A percentile compares a stretch with the other conserved stretches of the same genome.
These are phyloP conservation scores for Sugiyamaella paludigena DNA, from an alignment of 1,139 yeast species.

Conservation along the genomic window DNA sequence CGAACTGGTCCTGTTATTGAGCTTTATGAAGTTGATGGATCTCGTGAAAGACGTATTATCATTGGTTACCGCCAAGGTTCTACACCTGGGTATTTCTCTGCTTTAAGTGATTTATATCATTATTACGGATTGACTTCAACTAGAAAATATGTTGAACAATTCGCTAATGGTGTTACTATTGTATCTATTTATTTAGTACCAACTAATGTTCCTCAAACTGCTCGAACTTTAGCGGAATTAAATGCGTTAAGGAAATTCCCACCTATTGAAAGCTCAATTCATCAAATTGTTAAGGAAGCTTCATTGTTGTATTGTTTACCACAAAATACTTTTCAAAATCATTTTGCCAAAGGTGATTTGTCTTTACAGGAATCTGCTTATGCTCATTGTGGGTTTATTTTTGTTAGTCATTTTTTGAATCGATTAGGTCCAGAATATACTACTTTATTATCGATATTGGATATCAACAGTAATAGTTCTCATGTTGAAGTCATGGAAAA, in stretches of 20 bases:
- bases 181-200: slow-evolving; percentile 83
- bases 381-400: slow-evolving; percentile 91
- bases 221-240: slow-evolving; percentile 36
- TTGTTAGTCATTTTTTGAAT: slow-evolving; percentile 91
- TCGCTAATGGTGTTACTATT: slow-evolving; percentile 82
- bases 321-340: slow-evolving; percentile 72
- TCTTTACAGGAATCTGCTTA: slow-evolving; percentile 93
- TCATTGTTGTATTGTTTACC: slow-evolving; percentile 91
- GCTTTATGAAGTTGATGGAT: slow-evolving; percentile 75
- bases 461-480: slow-evolving; percentile 52
- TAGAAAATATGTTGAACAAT: slow-evolving; percentile 92
- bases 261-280: slow-evolving; percentile 67
- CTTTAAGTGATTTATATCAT: slow-evolving; percentile 81
- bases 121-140: slow-evolving; percentile 85
- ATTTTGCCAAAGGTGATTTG: slow-evolving; percentile 72
- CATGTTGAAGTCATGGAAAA: slow-evolving; percentile 71
- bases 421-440: slow-evolving; percentile 90
- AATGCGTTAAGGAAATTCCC: slow-evolving; percentile 41
- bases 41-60: slow-evolving; percentile 78
- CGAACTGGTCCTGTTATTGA: slow-evolving; percentile 94
- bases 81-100: slow-evolving; percentile 84
- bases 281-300: slow-evolving; percentile 92
- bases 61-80: slow-evolving; percentile 86
- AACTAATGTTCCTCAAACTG: slow-evolving; percentile 41
- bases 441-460: slow-evolving; percentile 63